Evolutionary conservation across 805 yeast genomes (phyloP), one percentile per base, ranked within the genome.

Genomic region (Maudiozyma pseudohumilis): DNA sequence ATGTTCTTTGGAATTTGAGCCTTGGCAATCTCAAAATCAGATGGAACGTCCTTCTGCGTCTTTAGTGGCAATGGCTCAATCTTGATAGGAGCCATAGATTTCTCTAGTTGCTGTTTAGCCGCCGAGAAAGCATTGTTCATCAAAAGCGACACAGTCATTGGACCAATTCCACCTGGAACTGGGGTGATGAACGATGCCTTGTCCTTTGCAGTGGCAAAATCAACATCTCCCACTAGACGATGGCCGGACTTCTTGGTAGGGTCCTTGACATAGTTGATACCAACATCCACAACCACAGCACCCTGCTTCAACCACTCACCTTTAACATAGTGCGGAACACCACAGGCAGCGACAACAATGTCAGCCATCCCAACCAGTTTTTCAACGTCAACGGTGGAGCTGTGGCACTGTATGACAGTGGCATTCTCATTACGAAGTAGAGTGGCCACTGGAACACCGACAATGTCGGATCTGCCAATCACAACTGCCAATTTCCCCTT

Each of bases 81-180:
- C 66, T 54, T 67, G 61, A 54, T 72, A 69, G 52, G 66, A n/a
- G 41, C 41, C 24, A 56, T 55, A 18, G 51, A 47, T 5, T 17
- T 11, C 21, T 50, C 52, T 36, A 60, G 69, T 52, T 70, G 75
- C 38, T 72, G 64, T 50, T 80, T 69, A 16, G 97, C 95, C 36
- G 95, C 85, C 46, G 74, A 70, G 40, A 77, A 68, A 9, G 89
- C 89, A 55, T 92, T 89, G 46, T 80, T 74, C 44, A 88, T 73
- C 43, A 89, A 74, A 96, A 88, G 87, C 29, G 95, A 95, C 34
- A 89, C 96, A 20, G 98, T 89, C 97, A 89, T 89, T 46, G 98
- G 98, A 29, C 98, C 98, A 45, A 89, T 97, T 51, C 97, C 97
- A 57, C 97, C 97, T 23, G 98, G 98, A 39, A 89, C 98, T 13